Evolutionary conservation across 1,284 basidiomycete genomes (phyloP), one percentile per base, ranked within the genome.

Genomic region (Trametes hirsuta): DNA sequence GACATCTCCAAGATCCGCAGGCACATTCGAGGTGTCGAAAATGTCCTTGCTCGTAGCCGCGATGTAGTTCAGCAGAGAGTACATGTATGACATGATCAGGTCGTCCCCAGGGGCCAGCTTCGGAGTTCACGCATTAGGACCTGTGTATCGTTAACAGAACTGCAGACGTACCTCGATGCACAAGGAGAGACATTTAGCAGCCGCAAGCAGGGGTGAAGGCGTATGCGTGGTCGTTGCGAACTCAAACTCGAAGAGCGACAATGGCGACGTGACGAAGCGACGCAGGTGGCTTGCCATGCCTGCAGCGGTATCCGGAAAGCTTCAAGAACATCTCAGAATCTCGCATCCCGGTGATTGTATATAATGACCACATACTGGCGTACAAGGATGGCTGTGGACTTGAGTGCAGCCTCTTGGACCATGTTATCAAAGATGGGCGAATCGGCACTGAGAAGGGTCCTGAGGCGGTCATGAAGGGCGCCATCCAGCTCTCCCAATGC

Each of bases 61-160:
- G 58, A 98, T 90, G 70, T 94, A 93, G 71, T 98, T 98, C 61
- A 98, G 82, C 14, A 98, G 83, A 9, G 95, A 96, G 74, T 98
- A 98, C 86, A 97, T 92, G 66, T 95, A 95, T 2, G 95, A 97
- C 82, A 96, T 90, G 68, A 95, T 85, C 47, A 96, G 84, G 72
- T 97, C 95, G 67, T 97, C 93, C 55, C 93, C 93, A 6, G 92
- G 90, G 12, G 93, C 87, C 56, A 94, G 79, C 91, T 94, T 30
- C 30, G 30, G 30, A 8, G 5, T 8, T 48, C 2, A 35, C 1
- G 12, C 34, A 24, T 40, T 3, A 36, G 12, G 14, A 3, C 34
- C 18, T 34, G 6, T 40, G 55, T 12, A 56, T 12, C 44, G 4
- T 18, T n/a, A 41, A 35, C 37, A 42, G 5, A 22, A 42, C 46